Conservation (phyloP, 2,329 filamentous ascomycete species). For the Fusarium sp. region DNA sequence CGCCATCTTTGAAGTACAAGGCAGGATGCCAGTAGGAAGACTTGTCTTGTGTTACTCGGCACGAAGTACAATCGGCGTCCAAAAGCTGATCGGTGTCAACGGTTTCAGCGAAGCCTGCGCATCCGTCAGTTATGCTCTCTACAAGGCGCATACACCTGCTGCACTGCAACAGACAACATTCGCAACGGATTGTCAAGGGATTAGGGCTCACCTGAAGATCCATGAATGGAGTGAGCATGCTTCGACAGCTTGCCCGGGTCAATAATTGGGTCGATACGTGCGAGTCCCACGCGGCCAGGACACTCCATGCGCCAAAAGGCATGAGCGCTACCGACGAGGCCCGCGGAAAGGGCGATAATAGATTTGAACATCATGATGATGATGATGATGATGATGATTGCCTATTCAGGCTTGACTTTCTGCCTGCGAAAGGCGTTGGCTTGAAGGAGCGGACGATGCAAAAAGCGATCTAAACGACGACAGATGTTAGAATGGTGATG, state of each 20-base stretch:
- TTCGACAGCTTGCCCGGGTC: constrained; percentile 69
- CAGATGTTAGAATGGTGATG: constrained; percentile 31
- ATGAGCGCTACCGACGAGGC: constrained; percentile 59
- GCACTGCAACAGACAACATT: too few species aligned
- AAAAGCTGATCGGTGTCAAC: constrained; percentile 71
- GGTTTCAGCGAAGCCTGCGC: constrained; percentile 74
- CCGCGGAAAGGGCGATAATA: constrained; percentile 52
- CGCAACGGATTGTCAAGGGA: too few species aligned
- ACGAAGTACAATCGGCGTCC: constrained; percentile 81
- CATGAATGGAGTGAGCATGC: constrained; percentile 83
- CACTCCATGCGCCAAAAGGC: constrained; percentile 96
- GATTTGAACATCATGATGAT: constrained; percentile 54
- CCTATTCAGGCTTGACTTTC: constrained; percentile 47
- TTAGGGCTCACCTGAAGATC: constrained; percentile 77
- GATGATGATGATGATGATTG: constrained; percentile 29
- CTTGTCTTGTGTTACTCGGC: constrained; percentile 83
- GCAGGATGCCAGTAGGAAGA: constrained; percentile 91
- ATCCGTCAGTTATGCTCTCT: constrained; percentile 36
- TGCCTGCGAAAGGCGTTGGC: constrained; percentile 21
- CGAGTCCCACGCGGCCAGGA: constrained; percentile 76
- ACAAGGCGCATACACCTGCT: rapidly evolving
- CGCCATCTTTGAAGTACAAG: constrained; percentile 80
- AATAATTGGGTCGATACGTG: constrained; percentile 84
- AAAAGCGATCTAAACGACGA: constrained; percentile 52
- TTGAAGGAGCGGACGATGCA: constrained; percentile 56